Evolutionary conservation across 2,329 filamentous ascomycete genomes (phyloP), one percentile per base, ranked within the genome.

Genomic region (Orbilia ellipsospora): DNA sequence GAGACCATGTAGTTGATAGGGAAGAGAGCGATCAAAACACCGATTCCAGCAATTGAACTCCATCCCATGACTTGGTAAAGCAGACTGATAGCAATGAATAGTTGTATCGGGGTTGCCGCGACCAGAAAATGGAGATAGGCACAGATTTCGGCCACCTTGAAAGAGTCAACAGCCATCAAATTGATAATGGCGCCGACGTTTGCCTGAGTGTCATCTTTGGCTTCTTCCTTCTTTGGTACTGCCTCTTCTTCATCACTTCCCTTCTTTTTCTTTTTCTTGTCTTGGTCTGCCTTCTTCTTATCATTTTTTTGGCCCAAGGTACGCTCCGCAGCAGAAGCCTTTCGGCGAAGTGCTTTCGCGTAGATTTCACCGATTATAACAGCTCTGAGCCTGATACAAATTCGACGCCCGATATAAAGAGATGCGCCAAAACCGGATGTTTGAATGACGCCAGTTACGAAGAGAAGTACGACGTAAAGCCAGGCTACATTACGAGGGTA

Each of bases 111-210:
- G 0, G 94, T 94, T 76, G 91, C 90, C 0, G 94, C 94, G 85
- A 94, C 91, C n/a, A 99, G 85, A 83, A 96, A 99, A 83, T 99
- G 95, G 36, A 99, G 85, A 81, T 99, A 99, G 0, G 94, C 92
- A 44, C 93, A 95, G 73, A 97, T 90, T 81, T 99, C 95, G 77
- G 92, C 92, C 66, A 99, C 93, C 84, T 99, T 99, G 88, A 98
- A 98, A 56, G 94, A 97, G 84, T 99, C 96, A 48, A 99, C 96
- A 10, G 95, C 77, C 95, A 99, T 99, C 78, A 99, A 86, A 82
- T 98, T 99, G 85, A 99, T 99, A 80, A 99, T 97, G n/a, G 95
- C 96, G 77, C 96, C 95, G 60, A 96, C 87, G 76, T 95, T 97
- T 45, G 93, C 94, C 83, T 96, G 93, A 70, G 90, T 87, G 77